These are phyloP conservation scores for Erucastrum elatum DNA, from an alignment of 345 rosid genomes.

Conservation along the genomic window DNA sequence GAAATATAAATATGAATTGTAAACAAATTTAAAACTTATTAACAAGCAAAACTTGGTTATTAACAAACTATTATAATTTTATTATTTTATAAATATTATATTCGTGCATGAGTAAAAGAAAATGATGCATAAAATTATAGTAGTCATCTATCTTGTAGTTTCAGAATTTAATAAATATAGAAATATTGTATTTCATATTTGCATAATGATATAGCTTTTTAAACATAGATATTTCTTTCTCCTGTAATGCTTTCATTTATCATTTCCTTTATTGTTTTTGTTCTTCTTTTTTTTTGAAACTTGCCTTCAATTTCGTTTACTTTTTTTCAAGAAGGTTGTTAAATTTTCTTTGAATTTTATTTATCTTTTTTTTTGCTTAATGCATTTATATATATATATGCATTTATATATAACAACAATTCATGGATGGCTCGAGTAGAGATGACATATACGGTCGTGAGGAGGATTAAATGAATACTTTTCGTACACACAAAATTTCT, in stretches of 20 bases:
- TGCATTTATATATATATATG: not conserved
- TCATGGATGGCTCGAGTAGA: not conserved
- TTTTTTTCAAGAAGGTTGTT: not conserved
- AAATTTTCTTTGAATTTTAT: not conserved
- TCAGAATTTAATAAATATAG: not conserved
- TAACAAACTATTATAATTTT: not conserved
- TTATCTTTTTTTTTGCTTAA: not conserved
- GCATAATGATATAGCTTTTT: not conserved
- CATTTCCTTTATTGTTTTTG: no score
- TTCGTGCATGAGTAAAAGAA: not conserved
- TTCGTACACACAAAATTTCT: not conserved
- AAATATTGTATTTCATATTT: not conserved
- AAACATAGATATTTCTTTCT: not conserved
- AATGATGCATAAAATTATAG: not conserved
- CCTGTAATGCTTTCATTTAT: not conserved
- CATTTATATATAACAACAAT: not conserved
- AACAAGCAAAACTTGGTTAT: no score
- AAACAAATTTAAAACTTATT: not conserved
- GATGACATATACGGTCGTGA: not conserved
- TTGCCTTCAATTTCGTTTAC: not conserved
- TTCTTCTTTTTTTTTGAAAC: not conserved
- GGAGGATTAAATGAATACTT: not conserved
- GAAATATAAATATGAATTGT: no score
- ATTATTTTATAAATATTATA: no score
- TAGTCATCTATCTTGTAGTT: not conserved